phyloP scores from a whole-genome alignment of 495 filamentous ascomycete species.

The Niebla homalea region DNA sequence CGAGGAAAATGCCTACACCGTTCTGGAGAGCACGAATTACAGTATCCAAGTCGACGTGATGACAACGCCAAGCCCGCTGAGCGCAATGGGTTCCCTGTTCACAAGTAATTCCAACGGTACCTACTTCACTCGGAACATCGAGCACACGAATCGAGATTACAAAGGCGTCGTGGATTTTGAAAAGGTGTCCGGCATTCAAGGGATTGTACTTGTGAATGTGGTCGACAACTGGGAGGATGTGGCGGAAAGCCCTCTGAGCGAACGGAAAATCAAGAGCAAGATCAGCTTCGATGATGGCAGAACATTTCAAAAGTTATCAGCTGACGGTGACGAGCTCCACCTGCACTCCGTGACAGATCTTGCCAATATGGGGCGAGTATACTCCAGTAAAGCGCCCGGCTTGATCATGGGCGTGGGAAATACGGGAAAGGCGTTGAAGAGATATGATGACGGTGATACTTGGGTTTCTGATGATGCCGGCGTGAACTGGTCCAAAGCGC shows the following conservation, averaged over 20 bases:
- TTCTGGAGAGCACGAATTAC: slow-evolving; percentile 90
- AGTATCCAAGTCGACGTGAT: slow-evolving; percentile 93
- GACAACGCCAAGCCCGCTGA: slow-evolving; percentile 39
- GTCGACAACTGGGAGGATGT: slow-evolving; percentile 78
- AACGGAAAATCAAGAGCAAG: slow-evolving; percentile 56
- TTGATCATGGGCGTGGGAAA: slow-evolving; percentile 89
- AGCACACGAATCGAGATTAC: slow-evolving; percentile 72
- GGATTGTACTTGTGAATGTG: slow-evolving; percentile 77
- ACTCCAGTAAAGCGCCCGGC: slow-evolving; percentile 85
- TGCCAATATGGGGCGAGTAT: slow-evolving; percentile 69
- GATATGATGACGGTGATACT: slow-evolving; percentile 55
- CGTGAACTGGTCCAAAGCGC: slow-evolving; percentile 60
- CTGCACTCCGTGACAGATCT: slow-evolving; percentile 81
- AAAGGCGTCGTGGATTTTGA: slow-evolving; percentile 80
- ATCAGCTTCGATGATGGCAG: slow-evolving; percentile 94
- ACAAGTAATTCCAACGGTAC: slow-evolving; percentile 95
- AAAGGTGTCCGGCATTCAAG: slow-evolving; percentile 76
- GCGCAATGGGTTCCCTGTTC: slow-evolving; percentile 72
- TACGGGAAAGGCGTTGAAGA: slow-evolving; percentile 55
- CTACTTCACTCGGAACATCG: slow-evolving; percentile 80
- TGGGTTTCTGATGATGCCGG: slow-evolving; percentile 90
- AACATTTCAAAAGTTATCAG: slow-evolving; percentile 55
- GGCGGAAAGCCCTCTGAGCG: slow-evolving; percentile 23
- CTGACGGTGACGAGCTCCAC: slow-evolving; percentile 50
- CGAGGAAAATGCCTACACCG: slow-evolving; percentile 77